Evolutionary conservation across 805 yeast species (phyloP), one percentile per base, ranked within the genome.

Genomic region (Yarrowia hollandica): DNA sequence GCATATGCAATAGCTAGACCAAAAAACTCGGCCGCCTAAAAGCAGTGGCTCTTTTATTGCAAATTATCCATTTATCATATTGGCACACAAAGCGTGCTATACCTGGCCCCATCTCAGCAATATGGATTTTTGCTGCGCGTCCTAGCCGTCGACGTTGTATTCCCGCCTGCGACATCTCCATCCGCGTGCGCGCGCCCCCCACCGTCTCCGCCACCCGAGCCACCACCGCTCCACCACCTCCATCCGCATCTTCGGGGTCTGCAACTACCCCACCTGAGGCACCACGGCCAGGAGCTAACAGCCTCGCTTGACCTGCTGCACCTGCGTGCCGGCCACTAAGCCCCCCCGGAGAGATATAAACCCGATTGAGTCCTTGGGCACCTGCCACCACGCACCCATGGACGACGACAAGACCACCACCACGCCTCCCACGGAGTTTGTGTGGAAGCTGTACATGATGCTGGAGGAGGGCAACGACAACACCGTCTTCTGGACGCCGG

Each of bases 401-500:
- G 41, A 59, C 34, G 52, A 55, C 30, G 60, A 34, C 44, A 52
- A 34, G 8, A 35, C 35, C 18, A 16, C 34, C 34, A 14, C 34
- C 21, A 25, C 42, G 4, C 42, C 42, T 19, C 58, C 58, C 44
- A 52, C 58, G 25, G 58, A 52, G 44, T 52, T 52, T 52, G 67
- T 66, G 12, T 57, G 61, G 50, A 66, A 65, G 61, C 67, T 72
- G 30, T 90, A 82, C 70, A 85, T 84, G 61, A 92, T 92, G 91
- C 78, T 92, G 46, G 94, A 89, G 67, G 88, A 85, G 62, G 87
- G 87, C 61, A 77, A 80, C n/a, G 79, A 81, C 46, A 80, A 80
- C 60, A 82, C 89, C 21, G 96, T 94, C 9, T 76, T 87, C 58
- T 92, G 99, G 98, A 85, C 96, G 1, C 81, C 79, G 25, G 70